A percentile compares a stretch with the other conserved stretches of the same genome.
Conservation (phyloP, 306 rosid species). For the Inga oerstediana region DNA sequence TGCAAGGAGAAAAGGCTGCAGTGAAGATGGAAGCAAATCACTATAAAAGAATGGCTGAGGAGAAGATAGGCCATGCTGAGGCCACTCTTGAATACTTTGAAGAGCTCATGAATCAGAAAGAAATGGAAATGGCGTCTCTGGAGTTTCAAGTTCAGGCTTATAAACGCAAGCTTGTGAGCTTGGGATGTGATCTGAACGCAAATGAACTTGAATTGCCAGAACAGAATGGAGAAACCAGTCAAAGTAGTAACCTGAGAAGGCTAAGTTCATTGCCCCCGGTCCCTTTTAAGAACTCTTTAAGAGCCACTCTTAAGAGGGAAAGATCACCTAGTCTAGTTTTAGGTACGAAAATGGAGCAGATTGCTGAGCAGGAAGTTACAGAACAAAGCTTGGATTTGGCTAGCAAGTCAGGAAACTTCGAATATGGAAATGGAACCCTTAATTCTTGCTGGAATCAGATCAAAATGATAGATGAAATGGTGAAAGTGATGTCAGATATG, state of each 20-base stretch:
- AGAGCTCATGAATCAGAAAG: constrained; percentile 77
- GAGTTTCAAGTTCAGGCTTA: constrained; percentile 80
- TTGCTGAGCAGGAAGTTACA: constrained; percentile 37
- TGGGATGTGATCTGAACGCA: constrained; percentile 62
- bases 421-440: constrained; percentile 44
- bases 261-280: constrained; percentile 68
- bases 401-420: constrained; percentile 31
- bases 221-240: constrained; percentile 41
- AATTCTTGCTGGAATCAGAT: constrained; percentile 66
- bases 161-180: constrained; percentile 59
- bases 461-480: constrained; percentile 61
- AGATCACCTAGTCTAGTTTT: constrained; percentile 47
- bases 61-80: constrained; percentile 83
- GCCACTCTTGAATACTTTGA: constrained; percentile 68
- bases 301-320: constrained; percentile 46
- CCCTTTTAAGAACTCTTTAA: constrained; percentile 46
- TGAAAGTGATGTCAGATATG: constrained; percentile 64
- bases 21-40: constrained; percentile 93
- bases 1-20: constrained; percentile 96
- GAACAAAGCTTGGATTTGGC: constrained; percentile 42
- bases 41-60: constrained; percentile 92
- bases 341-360: constrained; percentile 38
- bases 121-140: constrained; percentile 82
- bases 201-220: constrained; percentile 60
- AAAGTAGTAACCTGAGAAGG: constrained; percentile 52